Percentiles rank a stretch among this genome's conserved stretches.
Conservation (phyloP, 2,329 filamentous ascomycete species). For the Ophiostoma populinum region DNA sequence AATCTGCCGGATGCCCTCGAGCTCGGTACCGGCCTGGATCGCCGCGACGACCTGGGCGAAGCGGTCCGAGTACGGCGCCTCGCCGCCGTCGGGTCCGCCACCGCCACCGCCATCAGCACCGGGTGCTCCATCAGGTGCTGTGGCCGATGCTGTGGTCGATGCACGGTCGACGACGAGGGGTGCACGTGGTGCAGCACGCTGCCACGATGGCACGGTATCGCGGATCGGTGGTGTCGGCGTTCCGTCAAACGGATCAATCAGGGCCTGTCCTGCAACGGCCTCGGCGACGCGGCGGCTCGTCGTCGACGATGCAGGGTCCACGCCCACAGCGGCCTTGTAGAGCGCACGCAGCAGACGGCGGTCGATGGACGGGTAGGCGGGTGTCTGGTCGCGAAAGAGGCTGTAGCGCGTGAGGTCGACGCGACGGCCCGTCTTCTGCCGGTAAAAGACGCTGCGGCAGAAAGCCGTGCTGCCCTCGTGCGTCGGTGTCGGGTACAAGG, state of each 20-base stretch:
- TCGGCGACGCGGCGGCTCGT: constrained; percentile 8
- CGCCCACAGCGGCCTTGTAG: constrained; percentile 15
- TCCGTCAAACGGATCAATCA: constrained; percentile 9
- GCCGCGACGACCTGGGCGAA: constrained; percentile 78
- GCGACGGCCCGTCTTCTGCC: constrained; percentile 9
- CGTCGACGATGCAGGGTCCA: background rate
- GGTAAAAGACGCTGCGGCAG: constrained; percentile 14
- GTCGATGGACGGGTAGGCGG: constrained; percentile 10
- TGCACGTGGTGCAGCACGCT: constrained; percentile 31
- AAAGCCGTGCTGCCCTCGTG: constrained; percentile 12
- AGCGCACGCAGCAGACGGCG: constrained; percentile 10
- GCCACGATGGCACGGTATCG: constrained; percentile 21
- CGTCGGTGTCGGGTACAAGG: constrained; percentile 10
- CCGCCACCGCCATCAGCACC: constrained; percentile 19
- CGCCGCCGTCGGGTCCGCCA: constrained; percentile 13
- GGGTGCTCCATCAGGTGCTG: constrained; percentile 28
- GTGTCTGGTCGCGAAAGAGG: constrained; percentile 6
- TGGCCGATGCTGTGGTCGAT: too few relatives aligned
- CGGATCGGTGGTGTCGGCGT: constrained; percentile 7
- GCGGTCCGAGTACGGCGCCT: constrained; percentile 57
- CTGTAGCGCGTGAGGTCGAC: constrained; percentile 12
- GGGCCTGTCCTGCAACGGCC: constrained; percentile 3
- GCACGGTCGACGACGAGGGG: too few relatives aligned
- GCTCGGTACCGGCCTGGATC: constrained; percentile 63
- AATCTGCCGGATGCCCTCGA: constrained; percentile 78